Evolutionary conservation across 805 yeast genomes (phyloP).

Genomic region (Ascoidea rubescens): DNA sequence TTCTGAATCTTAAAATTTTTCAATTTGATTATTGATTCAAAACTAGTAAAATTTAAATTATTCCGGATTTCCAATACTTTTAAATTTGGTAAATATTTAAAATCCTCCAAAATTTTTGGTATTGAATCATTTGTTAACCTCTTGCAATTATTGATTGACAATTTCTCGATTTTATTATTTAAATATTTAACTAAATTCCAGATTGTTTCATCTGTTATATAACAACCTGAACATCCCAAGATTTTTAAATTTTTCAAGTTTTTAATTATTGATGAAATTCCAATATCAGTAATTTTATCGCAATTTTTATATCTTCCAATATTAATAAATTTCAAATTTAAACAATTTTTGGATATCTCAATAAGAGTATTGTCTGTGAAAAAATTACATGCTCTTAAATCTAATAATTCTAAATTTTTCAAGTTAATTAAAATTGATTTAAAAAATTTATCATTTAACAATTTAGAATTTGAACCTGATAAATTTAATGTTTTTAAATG

Average conservation of each 20-base stretch:
- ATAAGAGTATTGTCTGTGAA: conserved; percentile 67
- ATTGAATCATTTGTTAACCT: conserved; percentile 42
- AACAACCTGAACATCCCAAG: conserved; percentile 82
- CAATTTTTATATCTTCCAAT: conserved; percentile 69
- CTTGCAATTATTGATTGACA: conserved; percentile 66
- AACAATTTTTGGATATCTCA: conserved; percentile 50
- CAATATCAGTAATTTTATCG: conserved; percentile 53
- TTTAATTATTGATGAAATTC: conserved; percentile 42
- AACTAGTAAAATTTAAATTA: conserved; percentile 38
- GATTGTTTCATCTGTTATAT: conserved; percentile 57
- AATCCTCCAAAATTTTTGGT: conserved; percentile 27
- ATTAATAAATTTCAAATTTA: conserved; percentile 43
- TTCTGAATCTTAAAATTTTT: conserved; percentile 34
- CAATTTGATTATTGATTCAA: conserved; percentile 55
- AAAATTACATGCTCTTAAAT: conserved; percentile 71
- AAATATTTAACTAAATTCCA: conserved; percentile 63
- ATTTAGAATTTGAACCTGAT: conserved; percentile 52
- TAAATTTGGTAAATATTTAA: conserved; percentile 39
- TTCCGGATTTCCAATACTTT: conserved; percentile 69
- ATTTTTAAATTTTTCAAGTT: conserved; percentile 46
- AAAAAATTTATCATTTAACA: conserved; percentile 47
- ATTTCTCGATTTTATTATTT: conserved; percentile 38
- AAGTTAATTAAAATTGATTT: conserved; percentile 36
- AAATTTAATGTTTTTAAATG: conserved; percentile 34
- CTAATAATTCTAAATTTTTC: conserved; percentile 49